Evolutionary conservation across 2,329 filamentous ascomycete species (phyloP).

Genomic region (Fusarium newnesense): DNA sequence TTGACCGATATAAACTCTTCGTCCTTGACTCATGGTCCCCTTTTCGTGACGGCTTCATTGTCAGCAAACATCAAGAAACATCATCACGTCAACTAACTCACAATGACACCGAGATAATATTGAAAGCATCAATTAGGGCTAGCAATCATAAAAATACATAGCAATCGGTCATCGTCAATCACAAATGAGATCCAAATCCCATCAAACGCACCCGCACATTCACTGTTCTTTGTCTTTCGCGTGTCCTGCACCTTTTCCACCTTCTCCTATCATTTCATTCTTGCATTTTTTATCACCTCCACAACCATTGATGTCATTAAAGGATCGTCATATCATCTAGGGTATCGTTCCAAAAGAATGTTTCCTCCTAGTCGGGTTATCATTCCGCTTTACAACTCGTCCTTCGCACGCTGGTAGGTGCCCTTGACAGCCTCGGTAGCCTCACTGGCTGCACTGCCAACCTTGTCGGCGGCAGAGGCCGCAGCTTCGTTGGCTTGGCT

Average conservation of each 20-base stretch:
- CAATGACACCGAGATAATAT: neutral
- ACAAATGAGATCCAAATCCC: conserved; percentile 39
- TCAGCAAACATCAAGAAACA: neutral
- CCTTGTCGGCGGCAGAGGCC: conserved; percentile 49
- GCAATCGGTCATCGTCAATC: conserved; percentile 14
- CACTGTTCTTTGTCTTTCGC: conserved; percentile 13
- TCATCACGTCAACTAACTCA: neutral
- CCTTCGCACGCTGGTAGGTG: conserved; percentile 48
- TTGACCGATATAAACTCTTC: neutral
- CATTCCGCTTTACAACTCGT: conserved; percentile 51
- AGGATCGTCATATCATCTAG: conserved; percentile 43
- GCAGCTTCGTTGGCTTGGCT: conserved; percentile 49
- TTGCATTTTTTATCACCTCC: conserved; percentile 4
- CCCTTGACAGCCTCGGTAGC: conserved; percentile 58
- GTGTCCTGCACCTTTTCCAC: conserved; percentile 24
- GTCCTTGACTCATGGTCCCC: rapidly evolving
- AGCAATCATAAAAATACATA: conserved; percentile 36
- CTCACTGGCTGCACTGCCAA: conserved; percentile 52
- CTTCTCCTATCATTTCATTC: conserved; percentile 19
- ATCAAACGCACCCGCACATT: conserved; percentile 29
- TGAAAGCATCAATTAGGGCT: conserved; percentile 23
- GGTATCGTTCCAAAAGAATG: conserved; percentile 45
- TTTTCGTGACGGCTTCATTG: conserved; percentile 10
- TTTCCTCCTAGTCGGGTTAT: conserved; percentile 20
- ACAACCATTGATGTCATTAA: conserved; percentile 37